Base-by-base conservation (phyloP, 176 grass and related monocot species). In the Avena atlantica region DNA sequence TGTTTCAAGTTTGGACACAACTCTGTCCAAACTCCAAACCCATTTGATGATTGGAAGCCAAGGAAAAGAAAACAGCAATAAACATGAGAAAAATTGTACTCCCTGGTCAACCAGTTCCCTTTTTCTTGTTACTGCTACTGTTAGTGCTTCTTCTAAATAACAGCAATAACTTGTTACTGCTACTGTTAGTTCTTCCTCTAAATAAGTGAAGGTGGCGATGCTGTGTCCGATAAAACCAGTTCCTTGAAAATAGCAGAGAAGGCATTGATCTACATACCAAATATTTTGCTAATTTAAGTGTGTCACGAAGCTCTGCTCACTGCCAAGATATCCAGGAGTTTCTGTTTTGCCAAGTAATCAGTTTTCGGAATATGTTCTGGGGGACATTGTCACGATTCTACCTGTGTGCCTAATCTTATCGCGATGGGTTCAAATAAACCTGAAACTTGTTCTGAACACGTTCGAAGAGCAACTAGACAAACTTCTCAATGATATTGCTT, bases 361-460 rank as follows among this genome's bases (percentile, higher is more conserved):
- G 31, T 27, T 66, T 48, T 61, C 82, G 7, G 53, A 61, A 34
- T 90, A 17, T 69, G 42, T 60, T 66, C 44, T 58, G 14, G 31
- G 0, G 13, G 3, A 37, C 25, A 36, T 88, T 57, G 9, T 76
- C 60, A 88, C 70, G 40, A 62, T 12, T 37, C 27, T 57, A 16
- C 8, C 11, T 16, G 12, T 64, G 57, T 45, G 17, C 76, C 8
- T 85, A 37, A 82, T 70, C 24, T 82, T 60, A 25, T 20, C 6
- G 55, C 19, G 25, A 81, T 50, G 40, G 5, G 40, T 42, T 42
- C 40, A 42, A 42, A 59, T 81, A 13, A 11, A 67, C 51, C 36
- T 25, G 37, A 57, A 53, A 29, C 9, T 57, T 29, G 44, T 49
- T 45, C 42, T 21, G 19, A 70, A 20, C 66, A 81, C 57, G 85